Evolutionary conservation across 306 rosid species (phyloP).

Genomic region (Alnus rubra): DNA sequence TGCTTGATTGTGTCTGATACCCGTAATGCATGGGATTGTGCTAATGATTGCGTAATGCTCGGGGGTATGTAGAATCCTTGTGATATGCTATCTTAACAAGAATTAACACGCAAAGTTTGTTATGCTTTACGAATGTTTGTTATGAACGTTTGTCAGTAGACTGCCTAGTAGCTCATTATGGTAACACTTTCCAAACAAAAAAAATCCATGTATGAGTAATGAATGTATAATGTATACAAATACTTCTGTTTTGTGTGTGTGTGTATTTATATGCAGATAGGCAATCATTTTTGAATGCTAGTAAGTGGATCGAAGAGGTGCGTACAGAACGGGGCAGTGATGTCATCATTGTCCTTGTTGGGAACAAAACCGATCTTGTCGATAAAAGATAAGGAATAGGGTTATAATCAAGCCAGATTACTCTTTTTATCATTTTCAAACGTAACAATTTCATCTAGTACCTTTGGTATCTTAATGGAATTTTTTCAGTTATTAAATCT

Average conservation of each 20-base stretch:
- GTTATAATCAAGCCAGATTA: not conserved
- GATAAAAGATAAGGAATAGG: slow-evolving; percentile 73
- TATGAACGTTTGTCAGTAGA: too few species aligned
- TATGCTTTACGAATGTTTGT: too few species aligned
- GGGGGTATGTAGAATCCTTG: too few species aligned
- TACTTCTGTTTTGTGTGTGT: too few species aligned
- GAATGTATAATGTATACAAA: not conserved
- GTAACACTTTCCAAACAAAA: too few species aligned
- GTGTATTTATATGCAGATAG: slow-evolving; percentile 58
- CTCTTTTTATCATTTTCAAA: not conserved
- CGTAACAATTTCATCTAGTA: not conserved
- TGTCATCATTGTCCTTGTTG: slow-evolving; percentile 94
- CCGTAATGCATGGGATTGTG: too few species aligned
- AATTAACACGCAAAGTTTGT: too few species aligned
- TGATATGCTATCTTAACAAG: too few species aligned
- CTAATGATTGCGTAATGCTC: too few species aligned
- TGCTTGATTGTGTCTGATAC: too few species aligned
- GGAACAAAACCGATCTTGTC: slow-evolving; percentile 98
- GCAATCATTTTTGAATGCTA: slow-evolving; percentile 84
- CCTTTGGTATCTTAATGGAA: not conserved
- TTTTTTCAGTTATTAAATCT: not conserved
- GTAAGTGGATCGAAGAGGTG: slow-evolving; percentile 94
- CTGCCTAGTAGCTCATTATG: too few species aligned
- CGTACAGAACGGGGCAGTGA: slow-evolving; percentile 91
- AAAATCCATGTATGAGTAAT: not conserved